A percentile compares a stretch with the other conserved stretches of the same genome.
phyloP scores from a whole-genome alignment of 257 asterid genomes.

The Verbascum thapsus region DNA sequence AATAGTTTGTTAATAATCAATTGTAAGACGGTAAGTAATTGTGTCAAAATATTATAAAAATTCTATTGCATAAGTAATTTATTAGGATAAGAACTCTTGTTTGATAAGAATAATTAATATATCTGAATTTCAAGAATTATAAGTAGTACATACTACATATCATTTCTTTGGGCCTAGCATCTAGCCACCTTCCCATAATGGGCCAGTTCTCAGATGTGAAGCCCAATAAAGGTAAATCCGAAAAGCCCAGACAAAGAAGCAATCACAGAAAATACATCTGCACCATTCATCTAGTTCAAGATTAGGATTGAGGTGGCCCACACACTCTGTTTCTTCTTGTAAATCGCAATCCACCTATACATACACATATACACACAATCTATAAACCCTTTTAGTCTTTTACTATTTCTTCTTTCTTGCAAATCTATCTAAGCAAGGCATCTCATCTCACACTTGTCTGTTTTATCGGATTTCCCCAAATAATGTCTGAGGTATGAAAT shows the following conservation, averaged over 20 bases:
- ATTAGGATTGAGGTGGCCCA: conserved; percentile 52
- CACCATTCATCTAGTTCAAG: conserved; percentile 37
- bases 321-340: conserved; percentile 12
- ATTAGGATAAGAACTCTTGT: too few species aligned
- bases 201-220: neutral
- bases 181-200: too few species aligned
- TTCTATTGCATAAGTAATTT: too few species aligned
- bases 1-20: too few species aligned
- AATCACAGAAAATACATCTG: conserved; percentile 39
- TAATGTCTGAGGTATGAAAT: conserved; percentile 48
- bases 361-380: conserved; percentile 12
- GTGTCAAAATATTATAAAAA: too few species aligned
- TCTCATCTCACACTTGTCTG: conserved; percentile 25
- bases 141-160: too few species aligned
- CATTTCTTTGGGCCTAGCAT: too few species aligned
- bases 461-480: conserved; percentile 19
- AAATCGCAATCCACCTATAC: conserved; percentile 18
- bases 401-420: neutral
- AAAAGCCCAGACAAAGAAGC: conserved; percentile 25
- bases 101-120: too few species aligned
- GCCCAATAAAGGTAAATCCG: conserved; percentile 22
- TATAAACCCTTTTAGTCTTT: conserved; percentile 26
- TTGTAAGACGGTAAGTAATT: too few species aligned
- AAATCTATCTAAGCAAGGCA: conserved; percentile 38
- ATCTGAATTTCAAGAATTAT: too few species aligned